Conservation (phyloP, 306 rosid genomes). For the Cicer cuneatum region DNA sequence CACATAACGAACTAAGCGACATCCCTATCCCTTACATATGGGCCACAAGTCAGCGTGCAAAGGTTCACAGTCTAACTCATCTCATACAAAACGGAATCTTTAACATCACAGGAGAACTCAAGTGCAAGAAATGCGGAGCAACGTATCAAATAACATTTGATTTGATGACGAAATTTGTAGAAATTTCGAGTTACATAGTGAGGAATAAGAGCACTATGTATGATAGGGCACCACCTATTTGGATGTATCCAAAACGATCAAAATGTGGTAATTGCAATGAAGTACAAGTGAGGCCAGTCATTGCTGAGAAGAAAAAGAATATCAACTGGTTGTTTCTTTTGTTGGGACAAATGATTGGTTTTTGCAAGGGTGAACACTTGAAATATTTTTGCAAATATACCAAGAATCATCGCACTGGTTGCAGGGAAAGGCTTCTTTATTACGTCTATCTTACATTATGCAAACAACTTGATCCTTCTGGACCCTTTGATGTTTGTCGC, state of each 20-base stretch:
- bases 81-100: not conserved
- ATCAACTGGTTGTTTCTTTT: slow-evolving; percentile 78
- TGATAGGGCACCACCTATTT: slow-evolving; percentile 52
- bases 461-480: slow-evolving; percentile 55
- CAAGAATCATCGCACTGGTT: slow-evolving; percentile 59
- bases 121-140: slow-evolving; percentile 52
- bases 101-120: slow-evolving; percentile 42
- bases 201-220: not conserved
- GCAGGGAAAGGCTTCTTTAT: slow-evolving; percentile 65
- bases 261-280: slow-evolving; percentile 49
- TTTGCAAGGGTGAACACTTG: slow-evolving; percentile 58
- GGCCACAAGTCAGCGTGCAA: slow-evolving; percentile 56
- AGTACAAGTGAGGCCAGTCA: slow-evolving; percentile 51
- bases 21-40: slow-evolving; percentile 56
- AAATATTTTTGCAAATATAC: slow-evolving; percentile 63
- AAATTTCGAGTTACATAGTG: not conserved
- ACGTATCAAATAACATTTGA: slow-evolving; percentile 32
- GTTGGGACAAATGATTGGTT: slow-evolving; percentile 59
- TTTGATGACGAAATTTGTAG: not conserved
- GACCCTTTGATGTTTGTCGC: slow-evolving; percentile 9
- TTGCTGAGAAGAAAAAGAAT: slow-evolving; percentile 23
- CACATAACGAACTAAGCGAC: not conserved
- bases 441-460: slow-evolving; percentile 48
- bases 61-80: not conserved
- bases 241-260: slow-evolving; percentile 49